A percentile compares a stretch with the other conserved stretches of the same genome.
These are phyloP conservation scores for Hirschfeldia incana DNA, from an alignment of 345 rosid species.

Conservation along the genomic window DNA sequence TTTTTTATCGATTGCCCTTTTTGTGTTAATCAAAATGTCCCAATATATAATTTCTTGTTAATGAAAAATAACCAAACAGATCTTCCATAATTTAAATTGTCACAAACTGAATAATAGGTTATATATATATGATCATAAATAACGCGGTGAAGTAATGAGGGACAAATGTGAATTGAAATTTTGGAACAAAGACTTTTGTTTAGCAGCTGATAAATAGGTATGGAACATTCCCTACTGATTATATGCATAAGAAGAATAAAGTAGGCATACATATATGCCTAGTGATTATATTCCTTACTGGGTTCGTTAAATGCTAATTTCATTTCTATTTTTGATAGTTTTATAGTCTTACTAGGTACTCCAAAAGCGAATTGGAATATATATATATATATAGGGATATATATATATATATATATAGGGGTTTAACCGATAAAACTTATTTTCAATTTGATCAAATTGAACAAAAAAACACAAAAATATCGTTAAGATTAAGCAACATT, in stretches of 20 bases:
- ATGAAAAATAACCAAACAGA: no score
- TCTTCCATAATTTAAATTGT: neutral
- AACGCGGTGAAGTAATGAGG: conserved; percentile 37
- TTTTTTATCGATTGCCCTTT: no score
- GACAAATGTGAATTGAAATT: conserved; percentile 31
- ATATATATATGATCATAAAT: conserved; percentile 12
- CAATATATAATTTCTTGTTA: no score
- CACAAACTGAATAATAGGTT: neutral
- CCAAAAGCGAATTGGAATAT: no score
- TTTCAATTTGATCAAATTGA: neutral
- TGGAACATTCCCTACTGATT: neutral
- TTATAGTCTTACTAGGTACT: no score
- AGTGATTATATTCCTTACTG: no score
- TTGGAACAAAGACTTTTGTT: conserved; percentile 18
- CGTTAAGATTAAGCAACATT: neutral
- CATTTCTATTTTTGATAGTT: no score
- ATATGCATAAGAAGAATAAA: neutral
- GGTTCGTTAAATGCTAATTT: no score
- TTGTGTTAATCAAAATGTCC: no score
- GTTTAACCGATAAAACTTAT: neutral
- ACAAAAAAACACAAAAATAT: neutral
- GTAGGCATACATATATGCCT: neutral
- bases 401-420: neutral
- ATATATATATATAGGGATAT: neutral
- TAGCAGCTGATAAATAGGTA: conserved; percentile 1